phyloP scores from a whole-genome alignment of 257 asterid genomes.

The Penstemon eatonii region DNA sequence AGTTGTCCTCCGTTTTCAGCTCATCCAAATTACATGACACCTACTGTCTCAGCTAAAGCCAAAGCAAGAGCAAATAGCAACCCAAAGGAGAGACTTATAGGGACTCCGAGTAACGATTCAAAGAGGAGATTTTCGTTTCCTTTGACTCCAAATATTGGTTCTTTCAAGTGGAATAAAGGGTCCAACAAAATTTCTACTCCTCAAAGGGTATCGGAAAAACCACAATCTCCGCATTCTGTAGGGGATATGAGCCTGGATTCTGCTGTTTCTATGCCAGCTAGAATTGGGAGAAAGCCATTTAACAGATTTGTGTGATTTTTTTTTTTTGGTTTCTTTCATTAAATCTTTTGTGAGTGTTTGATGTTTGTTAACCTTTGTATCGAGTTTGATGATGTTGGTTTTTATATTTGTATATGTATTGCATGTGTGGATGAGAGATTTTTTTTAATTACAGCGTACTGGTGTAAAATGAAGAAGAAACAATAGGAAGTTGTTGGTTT shows the following conservation, averaged over 20 bases:
- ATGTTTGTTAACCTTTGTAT: conserved; percentile 32
- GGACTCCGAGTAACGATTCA: conserved; percentile 67
- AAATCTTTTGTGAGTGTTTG: conserved; percentile 22
- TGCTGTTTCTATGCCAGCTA: conserved; percentile 74
- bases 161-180: conserved; percentile 78
- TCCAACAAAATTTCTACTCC: conserved; percentile 57
- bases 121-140: conserved; percentile 86
- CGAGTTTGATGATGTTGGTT: conserved; percentile 1
- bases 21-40: conserved; percentile 78
- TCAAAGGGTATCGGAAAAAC: conserved; percentile 47
- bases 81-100: conserved; percentile 70
- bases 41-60: conserved; percentile 84
- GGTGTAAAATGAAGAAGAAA: conserved; percentile 42
- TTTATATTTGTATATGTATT: not conserved
- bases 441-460: conserved; percentile 28
- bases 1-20: conserved; percentile 90
- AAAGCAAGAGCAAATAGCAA: conserved; percentile 71
- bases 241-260: conserved; percentile 69
- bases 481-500: conserved; percentile 32
- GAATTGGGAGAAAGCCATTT: conserved; percentile 74
- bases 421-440: conserved; percentile 39
- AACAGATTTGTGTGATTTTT: conserved; percentile 84
- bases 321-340: not conserved
- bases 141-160: conserved; percentile 59
- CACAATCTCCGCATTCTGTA: conserved; percentile 42